phyloP scores from a whole-genome alignment of 768 basidiomycete species.

The Fomitopsis serialis region DNA sequence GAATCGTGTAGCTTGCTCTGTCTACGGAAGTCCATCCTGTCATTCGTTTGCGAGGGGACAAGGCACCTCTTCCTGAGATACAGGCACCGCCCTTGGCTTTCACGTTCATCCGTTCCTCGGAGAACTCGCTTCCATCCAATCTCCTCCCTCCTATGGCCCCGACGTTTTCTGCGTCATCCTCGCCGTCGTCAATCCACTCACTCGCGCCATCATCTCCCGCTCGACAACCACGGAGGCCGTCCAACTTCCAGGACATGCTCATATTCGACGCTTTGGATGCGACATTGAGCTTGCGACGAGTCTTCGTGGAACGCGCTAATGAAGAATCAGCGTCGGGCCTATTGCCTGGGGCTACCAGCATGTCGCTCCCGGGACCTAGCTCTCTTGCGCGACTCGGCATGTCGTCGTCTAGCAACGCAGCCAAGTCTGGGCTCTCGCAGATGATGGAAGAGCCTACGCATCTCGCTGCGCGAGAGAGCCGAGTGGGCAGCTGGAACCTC shows the following conservation, averaged over 20 bases:
- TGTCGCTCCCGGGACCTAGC: slow-evolving; percentile 54
- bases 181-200: slow-evolving; percentile 25
- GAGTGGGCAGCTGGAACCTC: slow-evolving; percentile 65
- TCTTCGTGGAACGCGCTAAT: slow-evolving; percentile 38
- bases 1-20: slow-evolving; percentile 37
- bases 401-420: slow-evolving; percentile 26
- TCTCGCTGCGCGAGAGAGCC: slow-evolving; percentile 31
- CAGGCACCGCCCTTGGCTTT: slow-evolving; percentile 44
- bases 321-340: slow-evolving; percentile 22
- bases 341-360: slow-evolving; percentile 43
- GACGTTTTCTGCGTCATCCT: slow-evolving; percentile 22
- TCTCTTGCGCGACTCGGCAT: slow-evolving; percentile 32
- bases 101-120: slow-evolving; percentile 40
- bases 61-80: slow-evolving; percentile 17
- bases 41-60: slow-evolving; percentile 41
- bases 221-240: slow-evolving; percentile 24
- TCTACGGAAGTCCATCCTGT: slow-evolving; percentile 53
- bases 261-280: slow-evolving; percentile 61
- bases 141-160: slow-evolving; percentile 32
- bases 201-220: slow-evolving; percentile 24
- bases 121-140: slow-evolving; percentile 31
- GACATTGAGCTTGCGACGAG: slow-evolving; percentile 48
- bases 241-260: slow-evolving; percentile 60
- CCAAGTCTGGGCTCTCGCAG: slow-evolving; percentile 28
- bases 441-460: slow-evolving; percentile 32